Evolutionary conservation across 352 stramenopile species (phyloP).

Genomic region (Globisporangium parvum): DNA sequence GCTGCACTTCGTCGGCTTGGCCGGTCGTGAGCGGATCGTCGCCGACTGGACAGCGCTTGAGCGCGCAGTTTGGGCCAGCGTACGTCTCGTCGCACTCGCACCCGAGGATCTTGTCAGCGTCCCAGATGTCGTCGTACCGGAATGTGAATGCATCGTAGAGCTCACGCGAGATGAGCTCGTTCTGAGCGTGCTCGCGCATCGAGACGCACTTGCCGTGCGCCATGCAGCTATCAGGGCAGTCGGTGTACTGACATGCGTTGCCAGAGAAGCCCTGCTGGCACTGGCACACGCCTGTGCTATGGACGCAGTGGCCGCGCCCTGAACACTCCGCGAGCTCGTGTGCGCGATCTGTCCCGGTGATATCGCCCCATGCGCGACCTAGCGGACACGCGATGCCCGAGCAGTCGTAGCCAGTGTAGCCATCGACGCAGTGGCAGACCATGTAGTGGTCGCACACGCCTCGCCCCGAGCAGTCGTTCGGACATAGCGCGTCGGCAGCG

Average conservation of each 20-base stretch:
- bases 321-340: constrained; percentile 50
- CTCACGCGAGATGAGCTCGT: constrained; percentile 38
- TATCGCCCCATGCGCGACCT: constrained; percentile 47
- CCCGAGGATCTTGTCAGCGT: constrained; percentile 68
- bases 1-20: constrained; percentile 59
- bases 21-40: constrained; percentile 63
- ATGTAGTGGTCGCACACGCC: constrained; percentile 50
- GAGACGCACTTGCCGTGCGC: constrained; percentile 58
- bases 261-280: constrained; percentile 83
- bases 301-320: constrained; percentile 63
- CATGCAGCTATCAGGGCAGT: constrained; percentile 48
- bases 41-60: constrained; percentile 56
- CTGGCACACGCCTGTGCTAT: constrained; percentile 53
- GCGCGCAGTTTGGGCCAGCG: constrained; percentile 34
- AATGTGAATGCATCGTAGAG: constrained; percentile 39
- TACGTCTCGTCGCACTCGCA: constrained; percentile 73
- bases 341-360: constrained; percentile 35
- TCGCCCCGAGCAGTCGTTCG: constrained; percentile 49
- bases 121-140: constrained; percentile 55
- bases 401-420: constrained; percentile 64
- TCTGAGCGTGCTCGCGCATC: constrained; percentile 52
- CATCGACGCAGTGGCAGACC: constrained; percentile 47
- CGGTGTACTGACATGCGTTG: constrained; percentile 49
- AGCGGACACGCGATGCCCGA: constrained; percentile 39
- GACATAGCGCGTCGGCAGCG: constrained; percentile 27